Percentiles rank a stretch among this genome's conserved stretches.
Conservation (phyloP, 495 filamentous ascomycete genomes). For the Daldinia concentrica region DNA sequence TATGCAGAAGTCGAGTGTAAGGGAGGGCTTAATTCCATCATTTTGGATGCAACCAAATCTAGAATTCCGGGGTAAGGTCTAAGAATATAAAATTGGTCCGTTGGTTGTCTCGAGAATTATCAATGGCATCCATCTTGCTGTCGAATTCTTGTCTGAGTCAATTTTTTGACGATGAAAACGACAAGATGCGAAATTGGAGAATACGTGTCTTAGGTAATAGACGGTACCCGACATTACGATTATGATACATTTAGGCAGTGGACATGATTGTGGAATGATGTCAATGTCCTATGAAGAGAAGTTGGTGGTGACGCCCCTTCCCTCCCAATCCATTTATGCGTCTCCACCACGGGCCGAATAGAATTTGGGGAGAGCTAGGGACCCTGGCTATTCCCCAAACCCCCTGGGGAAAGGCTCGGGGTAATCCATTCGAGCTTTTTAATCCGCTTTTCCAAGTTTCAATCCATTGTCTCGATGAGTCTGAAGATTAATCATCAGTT, state of each 20-base stretch:
- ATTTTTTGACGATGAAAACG: slow-evolving; percentile 7
- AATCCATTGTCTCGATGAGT: not conserved
- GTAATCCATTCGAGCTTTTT: slow-evolving; percentile 19
- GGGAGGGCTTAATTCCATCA: slow-evolving; percentile 24
- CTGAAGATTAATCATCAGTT: slow-evolving; percentile 6
- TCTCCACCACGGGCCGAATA: slow-evolving; percentile 41
- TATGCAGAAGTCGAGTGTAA: slow-evolving; percentile 26
- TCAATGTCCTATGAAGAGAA: slow-evolving; percentile 33
- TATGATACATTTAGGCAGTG: not conserved
- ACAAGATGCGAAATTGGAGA: slow-evolving; percentile 1
- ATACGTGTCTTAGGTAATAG: slow-evolving; percentile 16
- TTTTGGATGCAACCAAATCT: slow-evolving; percentile 35
- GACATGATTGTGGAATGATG: slow-evolving; percentile 41
- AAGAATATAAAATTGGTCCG: not conserved
- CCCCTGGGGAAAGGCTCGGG: slow-evolving; percentile 37
- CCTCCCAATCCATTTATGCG: slow-evolving; percentile 28
- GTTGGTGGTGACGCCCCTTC: slow-evolving; percentile 25
- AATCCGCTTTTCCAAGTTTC: slow-evolving; percentile 3
- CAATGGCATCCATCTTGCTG: slow-evolving; percentile 22
- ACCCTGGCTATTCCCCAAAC: slow-evolving; percentile 9
- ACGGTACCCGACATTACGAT: not conserved
- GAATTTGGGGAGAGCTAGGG: slow-evolving; percentile 40
- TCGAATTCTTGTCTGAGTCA: slow-evolving; percentile 24
- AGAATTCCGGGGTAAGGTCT: slow-evolving; percentile 31
- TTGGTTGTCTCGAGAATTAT: not conserved